Evolutionary conservation across 306 rosid genomes (phyloP).

Genomic region (Quercus gilva): DNA sequence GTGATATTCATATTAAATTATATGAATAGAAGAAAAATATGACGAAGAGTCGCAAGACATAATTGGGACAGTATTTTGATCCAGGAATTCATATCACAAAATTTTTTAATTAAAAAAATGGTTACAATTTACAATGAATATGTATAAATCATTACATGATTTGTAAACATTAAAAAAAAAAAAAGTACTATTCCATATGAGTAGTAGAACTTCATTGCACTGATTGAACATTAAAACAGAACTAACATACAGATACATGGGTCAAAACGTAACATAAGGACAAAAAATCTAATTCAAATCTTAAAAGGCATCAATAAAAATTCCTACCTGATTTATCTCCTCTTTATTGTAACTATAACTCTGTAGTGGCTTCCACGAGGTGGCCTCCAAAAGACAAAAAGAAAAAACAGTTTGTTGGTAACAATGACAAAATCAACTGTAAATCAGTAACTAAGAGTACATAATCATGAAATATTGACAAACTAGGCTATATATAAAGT

Average conservation of each 20-base stretch:
- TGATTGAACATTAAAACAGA: background rate
- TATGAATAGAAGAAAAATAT: background rate
- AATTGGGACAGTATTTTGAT: background rate
- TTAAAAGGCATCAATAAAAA: conserved; percentile 12
- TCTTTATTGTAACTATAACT: conserved; percentile 73
- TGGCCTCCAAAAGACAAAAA: conserved; percentile 47
- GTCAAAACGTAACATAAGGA: background rate
- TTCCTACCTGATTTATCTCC: conserved; percentile 87
- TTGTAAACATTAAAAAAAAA: background rate
- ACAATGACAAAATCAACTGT: background rate
- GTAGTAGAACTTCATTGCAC: background rate
- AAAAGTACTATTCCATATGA: background rate
- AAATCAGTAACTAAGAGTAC: background rate
- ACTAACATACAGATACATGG: conserved; percentile 20
- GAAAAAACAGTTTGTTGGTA: background rate
- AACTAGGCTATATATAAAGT: too few relatives aligned
- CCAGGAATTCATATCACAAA: background rate
- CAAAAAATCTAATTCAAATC: conserved; percentile 1
- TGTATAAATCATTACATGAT: background rate
- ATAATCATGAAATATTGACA: background rate
- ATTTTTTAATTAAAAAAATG: background rate
- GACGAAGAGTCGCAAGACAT: background rate
- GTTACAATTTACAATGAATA: background rate
- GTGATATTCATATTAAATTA: background rate
- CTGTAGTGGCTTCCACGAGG: conserved; percentile 64